Base-by-base conservation (phyloP, 1,284 basidiomycete genomes). In the Singerocomus inundabilis region DNA sequence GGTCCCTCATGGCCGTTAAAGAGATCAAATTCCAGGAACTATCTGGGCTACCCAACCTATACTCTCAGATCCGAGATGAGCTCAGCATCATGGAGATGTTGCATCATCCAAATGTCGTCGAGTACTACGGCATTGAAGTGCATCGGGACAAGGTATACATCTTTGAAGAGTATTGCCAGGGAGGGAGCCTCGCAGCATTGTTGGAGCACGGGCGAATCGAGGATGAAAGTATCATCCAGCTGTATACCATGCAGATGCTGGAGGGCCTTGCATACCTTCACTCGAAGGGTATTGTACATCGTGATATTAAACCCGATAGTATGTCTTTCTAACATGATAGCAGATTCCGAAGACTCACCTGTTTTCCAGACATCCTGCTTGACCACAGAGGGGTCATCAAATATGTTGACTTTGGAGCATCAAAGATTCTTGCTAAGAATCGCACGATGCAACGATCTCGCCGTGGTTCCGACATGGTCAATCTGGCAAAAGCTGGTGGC, bases 281-380 rank as follows among this genome's bases (percentile, higher is more conserved):
- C 68, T 89, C 90, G 15, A 85, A 91, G 68, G 88, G 88, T 44
- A 90, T 99, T 38, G 88, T 96, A 16, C 97, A 99, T 69, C 85
- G 97, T 40, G 97, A 99, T 69, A 93, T 99, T 70, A 99, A 99
- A 69, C 97, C 97, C 9, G 97, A 99, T 67, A 99, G 93, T 95
- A 66, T 71, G 93, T 80, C n/a, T 21, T 55, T 33, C 18, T 35
- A 34, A 41, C 21, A 49, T 53, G 16, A 49, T 32, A n/a, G 30
- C 25, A 30, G 16, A 31, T 53, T 38, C 49, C 31, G 33, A 34
- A 11, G 21, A 55, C 58, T 61, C 18, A 63, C 54, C 48, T 33
- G 5, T 49, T 57, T 44, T 26, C 44, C 36, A 97, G 93, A 99
- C 64, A 97, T 99, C 57, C 80, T 99, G 30, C 80, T 99, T 15